phyloP scores from a whole-genome alignment of 305 asterid species.

The Solanum hybrid region DNA sequence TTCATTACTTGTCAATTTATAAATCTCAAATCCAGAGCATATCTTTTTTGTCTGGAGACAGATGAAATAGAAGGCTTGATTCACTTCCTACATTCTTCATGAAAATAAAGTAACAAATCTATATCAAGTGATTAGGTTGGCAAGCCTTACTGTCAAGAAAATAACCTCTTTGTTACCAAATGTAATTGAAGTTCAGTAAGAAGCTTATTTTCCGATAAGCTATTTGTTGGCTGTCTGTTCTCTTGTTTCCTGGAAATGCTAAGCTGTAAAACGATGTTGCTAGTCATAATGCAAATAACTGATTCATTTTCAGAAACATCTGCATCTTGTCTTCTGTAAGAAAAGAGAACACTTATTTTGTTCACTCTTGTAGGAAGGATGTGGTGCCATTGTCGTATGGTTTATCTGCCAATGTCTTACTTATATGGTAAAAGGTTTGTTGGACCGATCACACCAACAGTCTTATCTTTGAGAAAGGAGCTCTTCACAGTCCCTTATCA shows the following conservation, averaged over 20 bases:
- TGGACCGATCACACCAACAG: constrained; percentile 78
- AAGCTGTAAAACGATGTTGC: not conserved
- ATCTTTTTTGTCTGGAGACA: not conserved
- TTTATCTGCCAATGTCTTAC: constrained; percentile 92
- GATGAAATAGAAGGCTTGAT: not conserved
- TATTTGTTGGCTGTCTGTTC: not conserved
- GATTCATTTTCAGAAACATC: not conserved
- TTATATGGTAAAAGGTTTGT: constrained; percentile 75
- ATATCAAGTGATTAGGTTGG: not conserved
- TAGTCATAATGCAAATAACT: not conserved
- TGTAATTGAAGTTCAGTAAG: not conserved
- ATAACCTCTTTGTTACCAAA: not conserved
- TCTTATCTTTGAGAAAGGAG: constrained; percentile 78
- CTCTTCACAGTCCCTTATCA: constrained; percentile 66
- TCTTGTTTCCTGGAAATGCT: not conserved
- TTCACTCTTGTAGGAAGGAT: constrained; percentile 59
- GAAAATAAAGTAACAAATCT: not conserved
- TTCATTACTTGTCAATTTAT: not conserved
- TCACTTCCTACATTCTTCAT: not conserved
- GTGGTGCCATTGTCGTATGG: constrained; percentile 99
- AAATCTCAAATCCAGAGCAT: not conserved
- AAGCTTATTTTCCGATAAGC: not conserved
- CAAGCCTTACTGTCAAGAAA: too few relatives aligned
- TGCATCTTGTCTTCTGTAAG: not conserved
- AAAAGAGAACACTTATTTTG: not conserved